Base-by-base conservation (phyloP, 345 rosid genomes). In the Conringia planisiliqua region DNA sequence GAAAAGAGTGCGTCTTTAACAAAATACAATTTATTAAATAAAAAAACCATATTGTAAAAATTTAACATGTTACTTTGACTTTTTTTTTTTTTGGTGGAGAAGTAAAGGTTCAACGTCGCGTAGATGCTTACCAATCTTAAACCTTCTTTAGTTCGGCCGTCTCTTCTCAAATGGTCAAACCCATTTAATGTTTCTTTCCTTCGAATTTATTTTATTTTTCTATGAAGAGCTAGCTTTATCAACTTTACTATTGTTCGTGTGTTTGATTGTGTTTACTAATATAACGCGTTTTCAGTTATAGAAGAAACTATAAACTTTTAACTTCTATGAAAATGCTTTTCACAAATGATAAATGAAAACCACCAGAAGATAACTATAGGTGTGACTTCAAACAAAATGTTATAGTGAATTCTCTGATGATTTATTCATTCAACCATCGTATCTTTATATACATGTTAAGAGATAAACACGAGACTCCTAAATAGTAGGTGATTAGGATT, bases 51-150 rank as follows among this genome's bases (percentile, higher is more conserved):
- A 39, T 62, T 40, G 50, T 62, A 26, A 62, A 33, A 32, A 3
- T 3, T 26, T 36, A 5, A 51, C 70, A 20, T 42, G 51, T 46
- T 65, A 33, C 13, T 58, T 66, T 55, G 71, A 64, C 63, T 46
- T 24, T 71, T 20, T 11, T 12, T 27, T 32, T 26, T 11, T 52
- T 9, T 38, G 42, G 63, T 58, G n/a, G 6, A 13, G 24, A 66
- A 74, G 72, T 72, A 52, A 74, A 46, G 66, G 72, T 57, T 30
- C 32, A 44, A 10, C 14, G 39, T 43, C 54, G 51, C 68, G 54
- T 30, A 29, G 11, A 62, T 63, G 42, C 59, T 40, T 61, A 17
- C 38, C 26, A 50, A 10, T 26, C 68, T 6, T 4, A 16, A 3
- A 54, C 36, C 36, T 29, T 54, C 18, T 6, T 54, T 54, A 10